Percentiles rank a stretch among this genome's conserved stretches.
Evolutionary conservation across 768 basidiomycete genomes (phyloP).

Genomic region (Trametes elegans): DNA sequence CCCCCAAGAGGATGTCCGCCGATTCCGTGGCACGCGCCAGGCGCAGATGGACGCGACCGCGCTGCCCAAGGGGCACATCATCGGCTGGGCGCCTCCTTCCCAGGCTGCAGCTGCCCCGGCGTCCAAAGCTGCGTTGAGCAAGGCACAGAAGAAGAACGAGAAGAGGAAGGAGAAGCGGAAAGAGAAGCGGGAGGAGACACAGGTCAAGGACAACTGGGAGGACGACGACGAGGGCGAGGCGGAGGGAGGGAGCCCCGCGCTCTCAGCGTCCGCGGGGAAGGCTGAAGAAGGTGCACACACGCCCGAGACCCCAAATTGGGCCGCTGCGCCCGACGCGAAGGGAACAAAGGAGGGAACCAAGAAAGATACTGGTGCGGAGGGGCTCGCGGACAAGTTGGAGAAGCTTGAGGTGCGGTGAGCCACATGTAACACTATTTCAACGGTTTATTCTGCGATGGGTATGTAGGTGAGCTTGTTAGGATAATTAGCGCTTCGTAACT

Average conservation of each 20-base stretch:
- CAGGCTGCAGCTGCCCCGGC: constrained; percentile 31
- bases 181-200: constrained; percentile 48
- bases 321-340: constrained; percentile 21
- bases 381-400: constrained; percentile 49
- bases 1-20: constrained; percentile 89
- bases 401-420: constrained; percentile 55
- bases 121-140: constrained; percentile 36
- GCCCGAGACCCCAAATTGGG: constrained; percentile 26
- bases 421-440: background rate
- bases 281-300: constrained; percentile 24
- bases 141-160: constrained; percentile 72
- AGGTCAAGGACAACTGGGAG: constrained; percentile 77
- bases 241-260: constrained; percentile 5
- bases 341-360: constrained; percentile 9
- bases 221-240: constrained; percentile 54
- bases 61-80: constrained; percentile 76
- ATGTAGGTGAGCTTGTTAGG: constrained; percentile 18
- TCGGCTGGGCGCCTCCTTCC: constrained; percentile 74
- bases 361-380: constrained; percentile 30
- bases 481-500: constrained; percentile 12
- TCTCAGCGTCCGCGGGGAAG: background rate
- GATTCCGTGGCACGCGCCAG: constrained; percentile 79
- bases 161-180: constrained; percentile 72
- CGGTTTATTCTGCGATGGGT: constrained; percentile 16
- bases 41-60: constrained; percentile 62